Base-by-base conservation (phyloP, 345 rosid genomes). In the Nephelium lappaceum region DNA sequence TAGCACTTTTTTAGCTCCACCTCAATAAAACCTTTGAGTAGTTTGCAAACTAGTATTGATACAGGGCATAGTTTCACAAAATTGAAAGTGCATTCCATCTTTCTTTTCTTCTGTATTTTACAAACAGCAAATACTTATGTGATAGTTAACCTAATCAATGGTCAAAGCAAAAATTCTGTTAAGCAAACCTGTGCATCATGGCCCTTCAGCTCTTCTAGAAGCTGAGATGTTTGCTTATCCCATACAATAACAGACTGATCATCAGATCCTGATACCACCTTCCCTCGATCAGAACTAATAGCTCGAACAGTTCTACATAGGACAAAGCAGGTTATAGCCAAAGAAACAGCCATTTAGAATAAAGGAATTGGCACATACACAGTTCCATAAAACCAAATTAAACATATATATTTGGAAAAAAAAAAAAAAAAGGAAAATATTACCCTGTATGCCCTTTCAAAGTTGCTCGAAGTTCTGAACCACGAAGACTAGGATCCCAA, bases 401-500 rank as follows among this genome's bases (percentile, higher is more conserved):
- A 73, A 70, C 23, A 49, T 11, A n/a, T 61, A 49, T n/a, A 16
- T 42, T 1, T 41, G 3, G 18, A 42, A 66, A 41, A 8, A 0
- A 51, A 18, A 71, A 65, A 38, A 75, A 67, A 81, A 77, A 27
- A 2, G 31, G 31, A 27, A 27, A 39, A 45, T 78, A 73, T 45
- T 75, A 96, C 99, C 98, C 86, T 73, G 94, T 84, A 83, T 97
- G 99, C 66, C 98, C 98, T 89, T 94, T 91, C 80, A 94, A 73
- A 69, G 98, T 97, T 58, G 98, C 97, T 55, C 94, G 91, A 81
- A 92, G 98, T 90, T 97, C 99, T 82, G 95, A 92, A 77, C 98
- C 97, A 75, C 99, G 99, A 79, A 90, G 84, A 85, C 98, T 97
- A 75, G 99, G 98, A 87, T 97, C 99, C 99, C 99, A 97, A 72